phyloP scores from a whole-genome alignment of 805 yeast species.

The Yarrowia bubula region DNA sequence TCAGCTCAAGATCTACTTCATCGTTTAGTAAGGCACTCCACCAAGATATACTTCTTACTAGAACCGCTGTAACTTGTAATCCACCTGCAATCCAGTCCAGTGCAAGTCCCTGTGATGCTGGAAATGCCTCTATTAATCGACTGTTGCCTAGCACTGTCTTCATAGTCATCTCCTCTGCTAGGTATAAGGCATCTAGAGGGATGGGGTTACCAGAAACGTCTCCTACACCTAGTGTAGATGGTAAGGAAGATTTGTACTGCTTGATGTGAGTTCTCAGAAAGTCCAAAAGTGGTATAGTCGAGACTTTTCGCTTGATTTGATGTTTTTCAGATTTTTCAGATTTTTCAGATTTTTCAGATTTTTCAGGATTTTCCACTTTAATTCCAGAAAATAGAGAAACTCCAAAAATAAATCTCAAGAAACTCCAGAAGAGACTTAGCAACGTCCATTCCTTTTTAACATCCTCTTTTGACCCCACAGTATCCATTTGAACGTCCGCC shows the following conservation, averaged over 20 bases:
- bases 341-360: background rate
- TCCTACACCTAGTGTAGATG: background rate
- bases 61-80: background rate
- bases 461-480: background rate
- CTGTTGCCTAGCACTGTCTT: background rate
- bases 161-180: conserved; percentile 19
- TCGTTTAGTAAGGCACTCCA: background rate
- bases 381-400: background rate
- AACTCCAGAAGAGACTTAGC: background rate
- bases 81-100: background rate
- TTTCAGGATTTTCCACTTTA: too few species aligned
- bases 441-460: background rate
- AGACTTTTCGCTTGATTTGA: background rate
- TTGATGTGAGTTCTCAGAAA: background rate
- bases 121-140: background rate
- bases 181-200: background rate
- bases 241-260: background rate
- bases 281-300: conserved; percentile 5
- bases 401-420: background rate
- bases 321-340: background rate
- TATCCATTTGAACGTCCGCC: background rate
- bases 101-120: background rate
- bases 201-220: conserved; percentile 3
- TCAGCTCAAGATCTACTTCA: background rate
- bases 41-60: background rate